Evolutionary conservation across 2,329 filamentous ascomycete species (phyloP), one percentile per base, ranked within the genome.

Genomic region (Leptographium radiaticola): DNA sequence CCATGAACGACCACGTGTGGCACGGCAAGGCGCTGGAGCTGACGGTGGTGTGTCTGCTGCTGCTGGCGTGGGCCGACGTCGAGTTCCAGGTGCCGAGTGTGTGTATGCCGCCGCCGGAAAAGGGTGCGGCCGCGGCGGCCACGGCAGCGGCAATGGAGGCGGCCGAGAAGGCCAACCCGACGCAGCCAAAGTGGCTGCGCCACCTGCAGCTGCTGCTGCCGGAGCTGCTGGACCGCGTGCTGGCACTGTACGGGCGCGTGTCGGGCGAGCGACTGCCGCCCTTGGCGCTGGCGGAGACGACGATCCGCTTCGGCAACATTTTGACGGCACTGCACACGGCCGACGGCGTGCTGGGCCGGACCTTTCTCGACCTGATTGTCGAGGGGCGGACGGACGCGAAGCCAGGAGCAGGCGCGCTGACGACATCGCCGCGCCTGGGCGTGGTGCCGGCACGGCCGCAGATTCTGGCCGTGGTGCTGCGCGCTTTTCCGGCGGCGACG

Each of bases 11-110:
- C 68, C 88, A 95, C 67, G 67, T 97, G n/a, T 98, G 93, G 91
- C 89, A 96, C 69, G 93, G 87, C 18, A 97, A 97, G 68, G 90
- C 89, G 1, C 74, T 98, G 20, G 94, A 98, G 65, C 82, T 90
- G 33, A 87, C 95, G 56, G 72, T 93, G 48, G 76, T 95, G 31
- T 89, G 86, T 63, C 76, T 97, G 60, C 65, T 97, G 43, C 79
- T 97, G 62, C 81, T 95, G 57, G 86, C 83, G 34, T 95, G 89
- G 87, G 80, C 84, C 39, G 86, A 84, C 5, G 75, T 91, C 62
- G 86, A 93, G 63, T 97, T 97, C 62, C 78, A 84, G 62, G 77
- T 93, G n/a, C 81, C 81, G 2, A 66, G 71, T 11, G 67, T 84
- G 16, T 78, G 80, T 57, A 71, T 69, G 59, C 74, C 69, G 54